A percentile compares a stretch with the other conserved stretches of the same genome.
phyloP scores from a whole-genome alignment of 108 stramenopile species.

The Nitzschia inconspicua region DNA sequence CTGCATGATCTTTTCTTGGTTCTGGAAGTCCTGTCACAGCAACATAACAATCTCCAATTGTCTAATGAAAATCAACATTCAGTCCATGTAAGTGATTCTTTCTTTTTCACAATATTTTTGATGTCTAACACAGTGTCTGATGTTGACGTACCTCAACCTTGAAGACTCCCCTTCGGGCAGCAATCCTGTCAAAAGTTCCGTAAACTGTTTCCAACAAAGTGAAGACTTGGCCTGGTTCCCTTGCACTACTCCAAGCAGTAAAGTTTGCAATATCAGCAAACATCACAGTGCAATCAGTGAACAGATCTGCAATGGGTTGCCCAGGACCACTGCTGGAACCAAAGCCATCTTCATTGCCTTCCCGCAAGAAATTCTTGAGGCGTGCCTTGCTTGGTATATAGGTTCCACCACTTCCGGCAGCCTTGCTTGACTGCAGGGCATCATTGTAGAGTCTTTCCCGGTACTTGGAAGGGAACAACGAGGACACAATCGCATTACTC shows the following conservation, averaged over 20 bases:
- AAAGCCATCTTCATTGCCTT: too few relatives aligned
- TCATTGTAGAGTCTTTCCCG: conserved; percentile 50
- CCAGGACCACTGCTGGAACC: too few relatives aligned
- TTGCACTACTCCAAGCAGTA: conserved; percentile 1
- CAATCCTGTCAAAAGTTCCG: conserved; percentile 41
- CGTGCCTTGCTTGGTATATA: conserved; percentile 6
- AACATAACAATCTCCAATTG: conserved; percentile 54
- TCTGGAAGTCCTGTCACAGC: conserved; percentile 32
- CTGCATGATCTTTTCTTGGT: conserved; percentile 13
- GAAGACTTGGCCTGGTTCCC: conserved; percentile 35
- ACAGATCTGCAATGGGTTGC: too few relatives aligned
- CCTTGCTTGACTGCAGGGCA: neutral
- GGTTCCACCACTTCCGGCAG: too few relatives aligned
- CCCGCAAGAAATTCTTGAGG: neutral
- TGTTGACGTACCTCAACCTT: too few relatives aligned
- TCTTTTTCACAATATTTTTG: too few relatives aligned
- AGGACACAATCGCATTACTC: conserved; percentile 42
- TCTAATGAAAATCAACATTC: too few relatives aligned
- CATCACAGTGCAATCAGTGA: too few relatives aligned
- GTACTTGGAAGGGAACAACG: conserved; percentile 49
- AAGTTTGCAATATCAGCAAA: too few relatives aligned
- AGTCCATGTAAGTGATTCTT: too few relatives aligned
- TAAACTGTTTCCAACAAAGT: conserved; percentile 37
- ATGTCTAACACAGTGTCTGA: too few relatives aligned
- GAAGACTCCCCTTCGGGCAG: conserved; percentile 34